Base-by-base conservation (phyloP, 2,329 filamentous ascomycete genomes). In the Penicillium freii region DNA sequence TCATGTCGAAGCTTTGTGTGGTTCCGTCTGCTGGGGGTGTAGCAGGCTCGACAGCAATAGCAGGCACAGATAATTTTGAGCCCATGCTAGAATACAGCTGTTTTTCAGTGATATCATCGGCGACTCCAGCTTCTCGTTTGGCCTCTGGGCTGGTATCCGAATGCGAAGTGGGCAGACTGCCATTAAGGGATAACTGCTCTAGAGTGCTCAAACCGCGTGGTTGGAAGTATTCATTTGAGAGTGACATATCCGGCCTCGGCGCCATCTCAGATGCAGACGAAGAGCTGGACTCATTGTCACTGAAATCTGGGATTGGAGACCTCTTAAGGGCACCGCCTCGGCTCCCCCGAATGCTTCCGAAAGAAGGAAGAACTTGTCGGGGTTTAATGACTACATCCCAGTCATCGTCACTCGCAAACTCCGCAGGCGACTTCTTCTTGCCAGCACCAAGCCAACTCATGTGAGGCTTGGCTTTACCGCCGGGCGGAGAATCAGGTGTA, bases 261-360 rank as follows among this genome's bases (percentile, higher is more conserved):
- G 50, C 60, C 62, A 79, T 76, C 11, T 81, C 81, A 34, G 80
- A 77, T 58, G 82, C 82, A 48, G 73, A 74, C 4, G 71, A 73
- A n/a, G 58, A 60, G 11, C 58, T 68, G 4, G 72, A 74, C 51
- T 72, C 67, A 49, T 69, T 69, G 43, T 73, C 66, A 54, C 70
- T 72, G 11, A 66, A 57, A 27, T 68, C 58, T 17, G 66, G 65
- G 13, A 60, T 61, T 29, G 52, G 42, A 4, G 64, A 50, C 8
- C 61, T 60, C 17, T 59, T 54, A 1, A 58, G 55, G 17, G 61
- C 62, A 44, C 68, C 71, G 51, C 75, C 69, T 39, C 77, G 77
- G 47, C 71, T 73, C n/a, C 76, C 78, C 31, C 83, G 78, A 50
- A 87, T 79, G 66, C 85, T 87, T n/a, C 84, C 85, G 70, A 87